Base-by-base conservation (phyloP, 2,329 filamentous ascomycete genomes). In the Aspergillus cejpii region DNA sequence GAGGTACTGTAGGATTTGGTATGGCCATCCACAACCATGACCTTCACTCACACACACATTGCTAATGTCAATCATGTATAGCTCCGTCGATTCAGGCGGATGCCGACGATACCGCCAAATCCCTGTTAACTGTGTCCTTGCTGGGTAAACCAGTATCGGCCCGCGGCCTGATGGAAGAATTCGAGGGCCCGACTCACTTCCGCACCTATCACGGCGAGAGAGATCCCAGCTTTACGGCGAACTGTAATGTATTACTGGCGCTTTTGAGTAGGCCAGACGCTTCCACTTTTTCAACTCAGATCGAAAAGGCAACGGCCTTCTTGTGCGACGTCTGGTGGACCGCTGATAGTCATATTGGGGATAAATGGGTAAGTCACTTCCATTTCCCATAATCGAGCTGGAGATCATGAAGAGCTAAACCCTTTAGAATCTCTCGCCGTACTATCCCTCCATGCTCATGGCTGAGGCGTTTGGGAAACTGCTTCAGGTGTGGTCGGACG, bases 161-260 rank as follows among this genome's bases (percentile, higher is more conserved):
- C 2, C 51, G 47, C 27, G 37, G 43, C 12, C 46, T 63, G 50
- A 39, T 66, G 14, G 36, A 53, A 3, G 42, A 45, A 4, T 67
- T 65, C 38, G 60, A 65, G 44, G 45, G 49, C 2, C 48, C 54
- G 2, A 43, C 41, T 7, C 60, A 65, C 44, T 67, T 67, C 44
- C 49, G 47, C 10, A 66, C 63, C 1, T 67, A 66, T 38, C 39
- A 49, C 1, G 34, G 41, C 4, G 64, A 67, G 47, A 43, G 60
- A 19, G 53, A 64, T 43, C 51, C 59, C 2, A 65, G 62, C 34
- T 56, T 63, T n/a, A 63, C 54, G 3, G 62, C 62, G 1, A 67
- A 67, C 49, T 64, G 60, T 45, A 65, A 67, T 44, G 61, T 60
- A 10, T 43, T 68, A 2, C 26, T 61, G 26, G 60, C 63, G 10